phyloP scores from a whole-genome alignment of 106 monocot genomes.

The Alisma plantagoaquatica region DNA sequence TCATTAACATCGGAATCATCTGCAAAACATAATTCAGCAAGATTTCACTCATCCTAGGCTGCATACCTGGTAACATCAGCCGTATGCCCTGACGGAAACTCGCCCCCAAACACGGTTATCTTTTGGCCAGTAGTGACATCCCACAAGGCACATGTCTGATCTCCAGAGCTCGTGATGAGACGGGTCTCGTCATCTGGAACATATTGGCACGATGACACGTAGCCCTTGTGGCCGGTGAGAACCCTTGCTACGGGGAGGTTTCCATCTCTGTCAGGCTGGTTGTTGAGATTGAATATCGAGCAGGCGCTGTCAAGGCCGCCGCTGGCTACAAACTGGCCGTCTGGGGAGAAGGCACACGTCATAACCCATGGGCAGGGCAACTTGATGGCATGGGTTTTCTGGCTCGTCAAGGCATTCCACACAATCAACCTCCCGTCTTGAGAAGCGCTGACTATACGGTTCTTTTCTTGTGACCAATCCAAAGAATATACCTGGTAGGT shows the following conservation, averaged over 20 bases:
- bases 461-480: slow-evolving; percentile 90
- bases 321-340: slow-evolving; percentile 84
- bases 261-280: slow-evolving; percentile 76
- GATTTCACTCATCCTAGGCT: too few relatives aligned
- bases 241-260: slow-evolving; percentile 73
- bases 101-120: slow-evolving; percentile 90
- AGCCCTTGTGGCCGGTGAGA: slow-evolving; percentile 90
- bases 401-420: slow-evolving; percentile 99
- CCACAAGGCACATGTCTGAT: slow-evolving; percentile 93
- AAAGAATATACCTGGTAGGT: slow-evolving; percentile 72
- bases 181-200: slow-evolving; percentile 76
- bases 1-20: too few relatives aligned
- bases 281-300: slow-evolving; percentile 86
- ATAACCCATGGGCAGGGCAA: slow-evolving; percentile 89
- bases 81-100: slow-evolving; percentile 97
- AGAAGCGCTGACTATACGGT: slow-evolving; percentile 89
- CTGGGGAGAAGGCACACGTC: slow-evolving; percentile 89
- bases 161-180: slow-evolving; percentile 85
- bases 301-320: slow-evolving; percentile 94
- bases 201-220: slow-evolving; percentile 91
- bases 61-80: slow-evolving; percentile 77
- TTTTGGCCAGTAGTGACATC: slow-evolving; percentile 92
- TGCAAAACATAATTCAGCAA: too few relatives aligned
- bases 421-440: slow-evolving; percentile 93
- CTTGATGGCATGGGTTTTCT: slow-evolving; percentile 93